Percentiles rank a stretch among this genome's conserved stretches.
These are phyloP conservation scores for Russula sp. DNA, from an alignment of 768 basidiomycete genomes.

Conservation along the genomic window DNA sequence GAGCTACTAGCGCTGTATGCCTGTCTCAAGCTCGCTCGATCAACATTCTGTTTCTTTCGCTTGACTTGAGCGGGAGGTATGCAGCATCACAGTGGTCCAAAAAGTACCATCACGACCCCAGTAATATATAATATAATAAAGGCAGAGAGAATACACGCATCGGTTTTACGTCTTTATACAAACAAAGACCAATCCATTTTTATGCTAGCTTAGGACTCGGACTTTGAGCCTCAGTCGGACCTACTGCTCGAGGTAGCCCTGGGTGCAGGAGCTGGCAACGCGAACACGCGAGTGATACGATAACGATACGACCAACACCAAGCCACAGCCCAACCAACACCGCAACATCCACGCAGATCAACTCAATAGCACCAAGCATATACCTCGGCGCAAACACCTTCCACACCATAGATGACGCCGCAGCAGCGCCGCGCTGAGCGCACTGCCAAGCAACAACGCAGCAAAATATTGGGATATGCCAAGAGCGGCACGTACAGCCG, in stretches of 20 bases:
- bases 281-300: slow-evolving; percentile 34
- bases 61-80: too few relatives aligned
- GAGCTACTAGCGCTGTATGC: too few relatives aligned
- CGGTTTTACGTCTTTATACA: not conserved
- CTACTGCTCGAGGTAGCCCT: not conserved
- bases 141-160: too few relatives aligned
- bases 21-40: too few relatives aligned
- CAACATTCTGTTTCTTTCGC: too few relatives aligned
- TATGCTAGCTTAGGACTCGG: too few relatives aligned
- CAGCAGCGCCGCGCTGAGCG: slow-evolving; percentile 69
- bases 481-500: slow-evolving; percentile 29
- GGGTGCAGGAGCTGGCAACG: not conserved
- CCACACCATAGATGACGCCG: slow-evolving; percentile 97
- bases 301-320: slow-evolving; percentile 49
- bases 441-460: slow-evolving; percentile 61
- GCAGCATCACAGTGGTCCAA: too few relatives aligned
- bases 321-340: slow-evolving; percentile 60
- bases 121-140: too few relatives aligned
- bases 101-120: too few relatives aligned
- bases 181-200: not conserved
- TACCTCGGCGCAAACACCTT: slow-evolving; percentile 97
- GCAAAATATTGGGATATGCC: slow-evolving; percentile 68
- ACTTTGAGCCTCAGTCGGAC: too few relatives aligned
- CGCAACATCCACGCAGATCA: slow-evolving; percentile 70
- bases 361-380: slow-evolving; percentile 66